Conservation (phyloP, 495 filamentous ascomycete genomes). For the Evernia prunastri region DNA sequence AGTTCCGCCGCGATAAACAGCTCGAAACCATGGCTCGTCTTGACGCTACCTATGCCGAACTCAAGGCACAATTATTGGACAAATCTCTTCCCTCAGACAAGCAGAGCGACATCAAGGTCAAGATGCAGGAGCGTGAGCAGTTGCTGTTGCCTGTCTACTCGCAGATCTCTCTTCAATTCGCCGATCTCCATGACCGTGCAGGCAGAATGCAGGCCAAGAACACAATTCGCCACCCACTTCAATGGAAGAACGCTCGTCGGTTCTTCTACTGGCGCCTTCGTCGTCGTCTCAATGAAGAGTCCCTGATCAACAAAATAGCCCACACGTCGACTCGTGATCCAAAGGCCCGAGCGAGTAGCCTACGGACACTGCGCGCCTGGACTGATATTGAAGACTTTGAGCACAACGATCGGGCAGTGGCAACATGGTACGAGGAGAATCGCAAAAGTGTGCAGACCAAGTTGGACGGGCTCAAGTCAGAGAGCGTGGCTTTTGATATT, state of each 20-base stretch:
- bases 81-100: constrained; percentile 64
- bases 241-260: constrained; percentile 84
- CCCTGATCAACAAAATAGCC: constrained; percentile 81
- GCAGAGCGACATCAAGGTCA: constrained; percentile 67
- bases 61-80: constrained; percentile 70
- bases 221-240: constrained; percentile 72
- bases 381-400: constrained; percentile 65
- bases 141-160: constrained; percentile 84
- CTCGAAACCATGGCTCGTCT: constrained; percentile 96
- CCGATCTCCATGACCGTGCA: constrained; percentile 93
- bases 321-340: constrained; percentile 27
- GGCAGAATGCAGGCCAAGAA: constrained; percentile 98
- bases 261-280: constrained; percentile 99
- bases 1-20: constrained; percentile 95
- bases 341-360: constrained; percentile 52
- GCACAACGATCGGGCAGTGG: constrained; percentile 71
- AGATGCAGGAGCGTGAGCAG: constrained; percentile 84
- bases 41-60: constrained; percentile 71
- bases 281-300: constrained; percentile 92
- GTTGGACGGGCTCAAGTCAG: constrained; percentile 71
- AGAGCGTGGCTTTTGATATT: constrained; percentile 72
- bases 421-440: constrained; percentile 97
- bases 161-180: constrained; percentile 90
- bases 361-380: constrained; percentile 71
- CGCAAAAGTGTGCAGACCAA: constrained; percentile 69